phyloP scores from a whole-genome alignment of 352 stramenopile genomes.

The Globisporangium cystogenes region DNA sequence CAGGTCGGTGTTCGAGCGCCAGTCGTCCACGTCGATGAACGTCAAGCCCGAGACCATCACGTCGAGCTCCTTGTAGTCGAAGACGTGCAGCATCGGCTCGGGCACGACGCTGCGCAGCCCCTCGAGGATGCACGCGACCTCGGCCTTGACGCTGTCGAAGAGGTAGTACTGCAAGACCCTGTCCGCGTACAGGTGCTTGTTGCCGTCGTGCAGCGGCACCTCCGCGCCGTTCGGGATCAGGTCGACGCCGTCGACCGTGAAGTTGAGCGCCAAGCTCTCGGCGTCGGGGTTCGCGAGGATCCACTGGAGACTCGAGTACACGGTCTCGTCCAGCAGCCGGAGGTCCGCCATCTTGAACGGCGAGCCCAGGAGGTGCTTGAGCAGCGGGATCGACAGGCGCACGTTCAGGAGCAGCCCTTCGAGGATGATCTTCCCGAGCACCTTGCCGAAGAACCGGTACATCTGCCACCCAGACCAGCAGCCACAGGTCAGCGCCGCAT shows the following conservation, averaged over 20 bases:
- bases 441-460: conserved; percentile 77
- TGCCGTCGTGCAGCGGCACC: conserved; percentile 88
- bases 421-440: conserved; percentile 63
- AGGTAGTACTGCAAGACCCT: conserved; percentile 94
- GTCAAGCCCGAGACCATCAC: conserved; percentile 64
- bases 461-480: conserved; percentile 25
- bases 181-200: conserved; percentile 93
- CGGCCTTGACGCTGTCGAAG: conserved; percentile 86
- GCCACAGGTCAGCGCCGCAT: not conserved
- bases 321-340: conserved; percentile 63
- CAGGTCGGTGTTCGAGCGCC: conserved; percentile 70
- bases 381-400: conserved; percentile 48
- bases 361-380: conserved; percentile 65
- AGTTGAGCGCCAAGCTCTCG: conserved; percentile 55
- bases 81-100: conserved; percentile 93
- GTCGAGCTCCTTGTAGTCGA: conserved; percentile 98
- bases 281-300: conserved; percentile 52
- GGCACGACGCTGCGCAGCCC: conserved; percentile 95
- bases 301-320: conserved; percentile 61
- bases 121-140: conserved; percentile 78
- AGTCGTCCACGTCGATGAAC: conserved; percentile 86
- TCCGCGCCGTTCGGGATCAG: conserved; percentile 55
- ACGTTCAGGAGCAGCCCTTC: conserved; percentile 71
- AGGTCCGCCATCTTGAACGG: conserved; percentile 57
- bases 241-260: conserved; percentile 48